Evolutionary conservation across 305 asterid genomes (phyloP).

Genomic region (Salvia sclarea): DNA sequence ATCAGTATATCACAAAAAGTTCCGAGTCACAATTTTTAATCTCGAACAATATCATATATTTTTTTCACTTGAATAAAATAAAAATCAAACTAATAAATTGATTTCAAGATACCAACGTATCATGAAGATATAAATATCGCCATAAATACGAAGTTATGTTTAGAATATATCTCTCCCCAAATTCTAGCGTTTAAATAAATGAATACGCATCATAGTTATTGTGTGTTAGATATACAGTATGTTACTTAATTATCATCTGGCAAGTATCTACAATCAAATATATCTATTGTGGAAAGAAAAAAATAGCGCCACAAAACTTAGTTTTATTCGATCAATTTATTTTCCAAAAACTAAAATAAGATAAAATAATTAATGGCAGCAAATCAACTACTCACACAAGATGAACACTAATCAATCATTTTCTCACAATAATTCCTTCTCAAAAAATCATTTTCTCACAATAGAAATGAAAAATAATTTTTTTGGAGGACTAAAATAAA

Average conservation of each 20-base stretch:
- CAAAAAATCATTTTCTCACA: background rate
- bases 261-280: background rate
- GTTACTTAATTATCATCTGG: background rate
- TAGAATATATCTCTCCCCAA: background rate
- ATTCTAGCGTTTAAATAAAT: background rate
- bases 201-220: background rate
- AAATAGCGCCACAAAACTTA: background rate
- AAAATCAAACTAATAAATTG: background rate
- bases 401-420: constrained; percentile 1
- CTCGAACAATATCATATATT: too few relatives aligned
- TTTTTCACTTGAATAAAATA: too few relatives aligned
- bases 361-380: constrained; percentile 16
- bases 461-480: background rate
- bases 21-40: too few relatives aligned
- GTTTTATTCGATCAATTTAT: background rate
- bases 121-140: background rate
- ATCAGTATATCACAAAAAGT: too few relatives aligned
- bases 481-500: background rate
- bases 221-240: too few relatives aligned
- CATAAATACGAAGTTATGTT: background rate
- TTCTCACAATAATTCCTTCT: background rate
- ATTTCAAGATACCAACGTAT: background rate
- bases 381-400: background rate
- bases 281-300: background rate
- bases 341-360: background rate